A percentile compares a stretch with the other conserved stretches of the same genome.
phyloP scores from a whole-genome alignment of 129 eudicot species.

The Lonicera japonica region DNA sequence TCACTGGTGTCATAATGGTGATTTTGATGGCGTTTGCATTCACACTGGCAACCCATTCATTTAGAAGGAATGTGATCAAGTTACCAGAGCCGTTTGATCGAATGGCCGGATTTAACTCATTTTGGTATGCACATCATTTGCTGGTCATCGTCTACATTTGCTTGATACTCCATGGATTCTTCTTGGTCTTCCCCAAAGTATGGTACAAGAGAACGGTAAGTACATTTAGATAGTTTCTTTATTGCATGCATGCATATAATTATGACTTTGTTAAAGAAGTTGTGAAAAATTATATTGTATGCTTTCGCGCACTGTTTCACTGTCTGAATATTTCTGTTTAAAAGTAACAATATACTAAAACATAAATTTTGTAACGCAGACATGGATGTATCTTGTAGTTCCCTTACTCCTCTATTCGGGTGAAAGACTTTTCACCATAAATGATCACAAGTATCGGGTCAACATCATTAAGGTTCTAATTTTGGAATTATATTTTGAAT shows the following conservation, averaged over 20 bases:
- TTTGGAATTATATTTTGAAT: neutral
- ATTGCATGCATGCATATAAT: too few species aligned
- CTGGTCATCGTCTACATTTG: conserved; percentile 60
- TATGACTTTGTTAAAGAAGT: too few species aligned
- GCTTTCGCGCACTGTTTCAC: too few species aligned
- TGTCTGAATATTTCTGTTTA: too few species aligned
- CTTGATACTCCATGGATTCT: conserved; percentile 71
- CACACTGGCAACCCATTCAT: conserved; percentile 77
- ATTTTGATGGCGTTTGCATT: conserved; percentile 60
- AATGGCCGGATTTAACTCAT: conserved; percentile 87
- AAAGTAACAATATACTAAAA: too few species aligned
- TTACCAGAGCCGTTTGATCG: conserved; percentile 51
- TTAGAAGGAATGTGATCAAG: conserved; percentile 74
- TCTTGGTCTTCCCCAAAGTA: conserved; percentile 51
- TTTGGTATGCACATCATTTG: conserved; percentile 97
- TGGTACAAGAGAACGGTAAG: conserved; percentile 77
- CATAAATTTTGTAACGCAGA: conserved; percentile 35
- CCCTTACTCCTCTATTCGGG: conserved; percentile 56
- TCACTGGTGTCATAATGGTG: conserved; percentile 61
- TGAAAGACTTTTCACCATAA: conserved; percentile 57
- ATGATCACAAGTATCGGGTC: conserved; percentile 51
- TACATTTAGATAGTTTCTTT: neutral
- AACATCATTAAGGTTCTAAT: conserved; percentile 54
- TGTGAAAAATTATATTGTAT: too few species aligned
- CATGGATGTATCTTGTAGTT: conserved; percentile 81